These are phyloP conservation scores for Calophaca sinica DNA, from an alignment of 306 rosid species.

Conservation along the genomic window DNA sequence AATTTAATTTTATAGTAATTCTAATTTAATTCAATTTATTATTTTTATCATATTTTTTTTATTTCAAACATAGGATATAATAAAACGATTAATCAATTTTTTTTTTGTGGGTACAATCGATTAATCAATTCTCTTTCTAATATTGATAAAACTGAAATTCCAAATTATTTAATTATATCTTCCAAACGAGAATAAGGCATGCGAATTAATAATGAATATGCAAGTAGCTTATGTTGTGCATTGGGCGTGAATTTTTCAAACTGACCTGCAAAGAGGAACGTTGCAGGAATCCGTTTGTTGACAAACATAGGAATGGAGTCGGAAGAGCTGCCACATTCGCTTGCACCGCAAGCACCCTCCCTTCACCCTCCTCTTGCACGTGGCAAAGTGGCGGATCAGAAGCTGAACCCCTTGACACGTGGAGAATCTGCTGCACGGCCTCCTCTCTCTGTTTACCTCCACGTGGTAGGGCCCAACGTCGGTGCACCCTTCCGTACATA, in stretches of 20 bases:
- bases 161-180: neutral
- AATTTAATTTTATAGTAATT: no score
- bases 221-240: neutral
- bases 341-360: constrained; percentile 85
- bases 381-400: constrained; percentile 75
- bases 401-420: constrained; percentile 83
- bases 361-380: constrained; percentile 57
- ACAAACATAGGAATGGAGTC: constrained; percentile 81
- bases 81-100: neutral
- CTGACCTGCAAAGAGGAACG: constrained; percentile 91
- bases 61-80: no score
- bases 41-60: no score
- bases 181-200: no score
- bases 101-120: no score
- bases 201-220: no score
- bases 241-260: neutral
- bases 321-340: constrained; percentile 94
- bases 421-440: constrained; percentile 68
- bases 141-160: neutral
- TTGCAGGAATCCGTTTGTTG: constrained; percentile 73
- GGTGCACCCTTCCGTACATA: constrained; percentile 87
- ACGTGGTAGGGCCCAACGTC: constrained; percentile 69
- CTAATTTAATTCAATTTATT: no score
- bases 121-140: neutral
- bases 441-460: constrained; percentile 57